Percentiles rank a stretch among this genome's conserved stretches.
Conservation (phyloP, 1,139 yeast genomes). For the Geotrichum candidum region DNA sequence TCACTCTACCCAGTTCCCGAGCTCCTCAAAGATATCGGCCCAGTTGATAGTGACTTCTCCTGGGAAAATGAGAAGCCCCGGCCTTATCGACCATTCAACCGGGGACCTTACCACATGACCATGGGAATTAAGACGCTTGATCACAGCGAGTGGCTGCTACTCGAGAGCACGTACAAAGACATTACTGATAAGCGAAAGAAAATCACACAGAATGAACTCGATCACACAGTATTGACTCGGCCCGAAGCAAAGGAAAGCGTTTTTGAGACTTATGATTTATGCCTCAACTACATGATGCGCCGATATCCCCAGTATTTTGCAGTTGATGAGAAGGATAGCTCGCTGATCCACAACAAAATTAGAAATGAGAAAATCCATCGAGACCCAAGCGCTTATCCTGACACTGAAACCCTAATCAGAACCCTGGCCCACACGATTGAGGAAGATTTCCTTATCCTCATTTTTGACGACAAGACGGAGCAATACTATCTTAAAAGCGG, state of each 20-base stretch:
- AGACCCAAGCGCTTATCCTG: constrained; percentile 20
- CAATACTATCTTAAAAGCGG: constrained; percentile 64
- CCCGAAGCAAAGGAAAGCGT: constrained; percentile 47
- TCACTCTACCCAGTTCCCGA: constrained; percentile 5
- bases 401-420: constrained; percentile 34
- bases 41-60: constrained; percentile 22
- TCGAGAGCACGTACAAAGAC: constrained; percentile 57
- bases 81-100: constrained; percentile 56
- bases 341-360: constrained; percentile 40
- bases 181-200: constrained; percentile 42
- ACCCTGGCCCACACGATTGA: constrained; percentile 48
- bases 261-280: constrained; percentile 50
- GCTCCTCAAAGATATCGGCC: background rate
- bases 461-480: constrained; percentile 48
- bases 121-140: constrained; percentile 58
- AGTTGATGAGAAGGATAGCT: constrained; percentile 28
- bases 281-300: constrained; percentile 43
- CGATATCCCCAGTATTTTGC: constrained; percentile 59
- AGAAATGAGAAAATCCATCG: constrained; percentile 40
- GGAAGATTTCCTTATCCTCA: constrained; percentile 59
- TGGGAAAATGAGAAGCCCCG: constrained; percentile 49
- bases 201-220: constrained; percentile 42
- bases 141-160: constrained; percentile 56
- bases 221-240: constrained; percentile 36
- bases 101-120: constrained; percentile 56